phyloP scores from a whole-genome alignment of 768 basidiomycete genomes.

The Serendipita sp. region DNA sequence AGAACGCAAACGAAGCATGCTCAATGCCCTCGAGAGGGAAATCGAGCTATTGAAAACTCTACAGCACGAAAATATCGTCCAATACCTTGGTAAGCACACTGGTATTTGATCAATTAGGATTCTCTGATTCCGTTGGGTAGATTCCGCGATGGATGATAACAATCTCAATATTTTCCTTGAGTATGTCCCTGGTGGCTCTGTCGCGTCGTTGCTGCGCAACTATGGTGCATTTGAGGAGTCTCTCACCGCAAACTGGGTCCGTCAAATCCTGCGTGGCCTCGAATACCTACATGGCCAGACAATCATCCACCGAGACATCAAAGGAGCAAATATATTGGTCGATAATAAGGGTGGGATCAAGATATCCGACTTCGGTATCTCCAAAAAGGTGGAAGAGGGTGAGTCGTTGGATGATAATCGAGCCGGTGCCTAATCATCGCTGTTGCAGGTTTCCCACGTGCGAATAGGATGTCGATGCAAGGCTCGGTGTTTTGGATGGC shows the following conservation, averaged over 20 bases:
- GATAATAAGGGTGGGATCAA: constrained; percentile 97
- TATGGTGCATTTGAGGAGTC: constrained; percentile 93
- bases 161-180: constrained; percentile 92
- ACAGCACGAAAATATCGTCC: constrained; percentile 92
- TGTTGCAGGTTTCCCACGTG: constrained; percentile 29
- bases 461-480: constrained; percentile 83
- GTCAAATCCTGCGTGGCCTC: constrained; percentile 78
- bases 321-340: constrained; percentile 94
- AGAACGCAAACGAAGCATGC: constrained; percentile 87
- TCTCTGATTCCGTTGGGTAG: constrained; percentile 24
- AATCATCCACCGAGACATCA: constrained; percentile 97
- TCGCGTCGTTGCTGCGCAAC: constrained; percentile 70
- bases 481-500: constrained; percentile 99
- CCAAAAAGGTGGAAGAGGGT: constrained; percentile 96
- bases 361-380: constrained; percentile 93
- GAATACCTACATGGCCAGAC: constrained; percentile 84
- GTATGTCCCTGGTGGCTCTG: constrained; percentile 91
- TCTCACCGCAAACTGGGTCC: constrained; percentile 80
- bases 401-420: constrained; percentile 25
- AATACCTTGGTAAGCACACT: constrained; percentile 70
- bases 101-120: neutral
- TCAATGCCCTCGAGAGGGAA: constrained; percentile 79
- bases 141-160: constrained; percentile 83
- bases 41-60: constrained; percentile 85
- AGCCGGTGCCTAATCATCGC: neutral